Percentiles rank a stretch among this genome's conserved stretches.
These are phyloP conservation scores for Lipomyces mesembrius DNA, from an alignment of 805 yeast genomes.

Conservation along the genomic window DNA sequence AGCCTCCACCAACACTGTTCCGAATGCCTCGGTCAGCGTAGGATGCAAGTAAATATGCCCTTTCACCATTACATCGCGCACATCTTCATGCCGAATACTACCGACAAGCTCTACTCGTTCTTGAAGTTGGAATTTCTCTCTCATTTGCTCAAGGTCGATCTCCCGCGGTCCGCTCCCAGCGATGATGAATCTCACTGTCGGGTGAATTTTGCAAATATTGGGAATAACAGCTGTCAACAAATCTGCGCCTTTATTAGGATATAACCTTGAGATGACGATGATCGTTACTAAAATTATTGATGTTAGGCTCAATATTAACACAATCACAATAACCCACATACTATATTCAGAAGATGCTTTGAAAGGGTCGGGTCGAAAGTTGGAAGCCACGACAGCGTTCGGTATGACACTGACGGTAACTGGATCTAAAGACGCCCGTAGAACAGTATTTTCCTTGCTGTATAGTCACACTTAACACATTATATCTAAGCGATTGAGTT, in stretches of 20 bases:
- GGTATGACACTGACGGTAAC: slow-evolving; percentile 85
- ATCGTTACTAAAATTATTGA: slow-evolving; percentile 58
- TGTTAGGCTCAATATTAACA: neutral
- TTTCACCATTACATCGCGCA: slow-evolving; percentile 85
- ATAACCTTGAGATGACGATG: slow-evolving; percentile 87
- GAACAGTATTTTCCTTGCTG: slow-evolving; percentile 89
- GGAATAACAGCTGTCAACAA: slow-evolving; percentile 84
- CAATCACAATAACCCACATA: slow-evolving; percentile 8
- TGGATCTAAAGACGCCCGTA: slow-evolving; percentile 84
- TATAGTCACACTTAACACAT: neutral
- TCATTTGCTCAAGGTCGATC: slow-evolving; percentile 91
- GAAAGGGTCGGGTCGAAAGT: slow-evolving; percentile 57
- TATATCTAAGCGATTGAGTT: neutral
- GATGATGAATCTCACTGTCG: slow-evolving; percentile 73
- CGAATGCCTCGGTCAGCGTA: slow-evolving; percentile 94
- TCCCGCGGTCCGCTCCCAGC: slow-evolving; percentile 99
- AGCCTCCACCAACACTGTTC: slow-evolving; percentile 95
- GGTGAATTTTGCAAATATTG: slow-evolving; percentile 65
- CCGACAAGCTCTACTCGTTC: slow-evolving; percentile 87
- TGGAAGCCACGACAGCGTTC: slow-evolving; percentile 89
- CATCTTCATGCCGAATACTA: slow-evolving; percentile 87
- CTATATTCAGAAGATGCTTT: slow-evolving; percentile 48
- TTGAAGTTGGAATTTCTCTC: slow-evolving; percentile 82
- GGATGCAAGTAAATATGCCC: slow-evolving; percentile 96
- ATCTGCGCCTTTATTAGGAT: slow-evolving; percentile 97